These are phyloP conservation scores for Hymenoscyphus linearis DNA, from an alignment of 2,329 filamentous ascomycete species.

Conservation along the genomic window DNA sequence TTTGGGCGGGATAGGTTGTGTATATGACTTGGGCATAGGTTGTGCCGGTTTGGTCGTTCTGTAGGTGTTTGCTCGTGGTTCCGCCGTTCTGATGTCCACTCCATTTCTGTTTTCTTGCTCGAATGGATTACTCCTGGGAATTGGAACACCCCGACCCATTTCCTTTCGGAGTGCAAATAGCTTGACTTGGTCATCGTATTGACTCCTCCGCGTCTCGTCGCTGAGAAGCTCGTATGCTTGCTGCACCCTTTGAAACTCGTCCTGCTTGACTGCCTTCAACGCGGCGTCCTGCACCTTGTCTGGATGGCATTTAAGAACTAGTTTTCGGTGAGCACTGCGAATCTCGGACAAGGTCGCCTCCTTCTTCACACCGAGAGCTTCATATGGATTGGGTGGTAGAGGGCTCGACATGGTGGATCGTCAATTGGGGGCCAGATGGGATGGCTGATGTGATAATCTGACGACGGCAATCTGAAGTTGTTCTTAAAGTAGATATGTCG, in stretches of 20 bases:
- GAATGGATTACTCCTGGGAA: slow-evolving; percentile 40
- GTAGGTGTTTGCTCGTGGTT: slow-evolving; percentile 42
- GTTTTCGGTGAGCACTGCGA: slow-evolving; percentile 75
- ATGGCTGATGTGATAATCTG: not conserved
- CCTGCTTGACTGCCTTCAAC: slow-evolving; percentile 71
- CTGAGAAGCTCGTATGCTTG: slow-evolving; percentile 87
- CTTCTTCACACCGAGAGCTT: slow-evolving; percentile 65
- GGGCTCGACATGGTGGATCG: slow-evolving; percentile 24
- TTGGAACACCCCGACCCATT: slow-evolving; percentile 37
- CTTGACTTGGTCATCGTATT: slow-evolving; percentile 73
- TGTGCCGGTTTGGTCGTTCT: slow-evolving; percentile 34
- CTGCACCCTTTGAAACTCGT: slow-evolving; percentile 89
- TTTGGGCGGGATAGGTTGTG: slow-evolving; percentile 20
- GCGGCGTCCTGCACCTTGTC: slow-evolving; percentile 72
- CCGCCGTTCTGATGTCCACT: slow-evolving; percentile 40
- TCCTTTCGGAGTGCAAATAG: slow-evolving; percentile 57
- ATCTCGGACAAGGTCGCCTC: slow-evolving; percentile 68
- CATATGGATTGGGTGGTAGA: slow-evolving; percentile 65
- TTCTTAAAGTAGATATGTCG: not conserved
- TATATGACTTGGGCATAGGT: slow-evolving; percentile 30
- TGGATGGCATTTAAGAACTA: slow-evolving; percentile 82
- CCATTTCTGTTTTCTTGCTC: slow-evolving; percentile 29
- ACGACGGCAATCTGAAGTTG: not conserved
- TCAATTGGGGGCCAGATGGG: not conserved
- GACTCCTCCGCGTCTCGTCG: slow-evolving; percentile 64